Base-by-base conservation (phyloP, 1,284 basidiomycete genomes). In the Pisolithus thermaeus region DNA sequence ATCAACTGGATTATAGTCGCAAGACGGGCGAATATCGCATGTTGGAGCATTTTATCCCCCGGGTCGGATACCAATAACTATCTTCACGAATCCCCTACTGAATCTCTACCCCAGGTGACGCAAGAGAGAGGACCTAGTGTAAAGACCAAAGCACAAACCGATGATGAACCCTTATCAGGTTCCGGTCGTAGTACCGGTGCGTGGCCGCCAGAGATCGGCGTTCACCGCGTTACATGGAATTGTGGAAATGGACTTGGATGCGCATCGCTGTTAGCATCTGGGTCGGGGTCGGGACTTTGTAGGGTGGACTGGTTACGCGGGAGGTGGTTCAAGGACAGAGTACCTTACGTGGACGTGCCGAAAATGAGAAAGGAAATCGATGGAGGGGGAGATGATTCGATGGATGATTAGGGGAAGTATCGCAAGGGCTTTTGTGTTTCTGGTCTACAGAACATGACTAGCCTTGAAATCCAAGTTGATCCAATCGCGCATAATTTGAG, bases 1-100 rank as follows among this genome's bases (percentile, higher is more conserved):
- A 83, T 61, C 89, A 91, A 60, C 75, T 97, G 48, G 94, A 97
- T 69, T 92, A 90, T 61, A 90, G 81, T 61, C 80, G 83, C 22
- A 78, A 76, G 16, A 78, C 78, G 0, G 78, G 80, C 28, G 81
- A 90, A 54, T 91, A 81, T 61, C 74, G 92, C 22, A 91, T 97
- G 84, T 70, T 92, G 7, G 93, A 97, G 56, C 79, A 81, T 36
- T 85, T 94, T 59, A 66, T 87, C 3, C 92, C 93, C 0, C 79
- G 84, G 68, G 87, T 86, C 53, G 49, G 68, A 37, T 25, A 47
- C 7, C 28, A 27, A 20, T 39, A 18, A 1, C 27, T 27, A 37
- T 37, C 18, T 41, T 23, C 16, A 18, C 41, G 11, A 23, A 28
- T n/a, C 36, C 27, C 23, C 42, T 2, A 36, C 43, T 54, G 25